Evolutionary conservation across 495 filamentous ascomycete species (phyloP), one percentile per base, ranked within the genome.

Genomic region (Amniculicola lignicola): DNA sequence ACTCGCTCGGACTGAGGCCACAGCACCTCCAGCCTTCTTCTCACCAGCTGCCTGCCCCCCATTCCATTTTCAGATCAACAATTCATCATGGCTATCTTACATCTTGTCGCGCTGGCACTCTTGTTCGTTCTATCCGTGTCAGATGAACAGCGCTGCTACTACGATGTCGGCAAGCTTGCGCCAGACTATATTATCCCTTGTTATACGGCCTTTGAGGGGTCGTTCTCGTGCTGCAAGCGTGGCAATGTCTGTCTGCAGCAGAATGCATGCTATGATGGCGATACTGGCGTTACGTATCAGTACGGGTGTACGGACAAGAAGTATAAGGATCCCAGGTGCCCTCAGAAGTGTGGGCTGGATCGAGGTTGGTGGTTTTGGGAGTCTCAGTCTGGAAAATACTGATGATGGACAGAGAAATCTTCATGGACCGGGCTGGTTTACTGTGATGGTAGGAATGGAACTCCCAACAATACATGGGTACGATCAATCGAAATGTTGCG

Each of bases 231-330:
- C 42, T 63, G 60, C 45, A 51, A 44, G 38, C 24, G 19, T 4
- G 60, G 54, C 1, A 59, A 45, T 31, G 54, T 42, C 15, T 57
- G 59, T 33, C 11, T 63, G 28, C 27, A 47, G 21, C 7, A 57
- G n/a, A 33, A 37, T 15, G 42, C 54, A 4, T 63, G 59, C 47
- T 63, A 39, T 15, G 59, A 63, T 22, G 6, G 9, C 0, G 24
- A 10, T 10, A 58, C 46, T 15, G 48, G 49, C 4, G 27, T 43
- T 21, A 58, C 46, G 1, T 63, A 63, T 23, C 54, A 58, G 16
- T 63, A 63, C 35, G 54, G 54, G 1, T 54, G 53, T 35, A 63
- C 59, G 1, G 53, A 57, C 24, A 5, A 6, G n/a, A 33, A 9
- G 1, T 58, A 58, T 23, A 27, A 49, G 18, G 33, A 57, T 23